phyloP scores from a whole-genome alignment of 345 rosid species.

The Lagerstroemia speciosa region DNA sequence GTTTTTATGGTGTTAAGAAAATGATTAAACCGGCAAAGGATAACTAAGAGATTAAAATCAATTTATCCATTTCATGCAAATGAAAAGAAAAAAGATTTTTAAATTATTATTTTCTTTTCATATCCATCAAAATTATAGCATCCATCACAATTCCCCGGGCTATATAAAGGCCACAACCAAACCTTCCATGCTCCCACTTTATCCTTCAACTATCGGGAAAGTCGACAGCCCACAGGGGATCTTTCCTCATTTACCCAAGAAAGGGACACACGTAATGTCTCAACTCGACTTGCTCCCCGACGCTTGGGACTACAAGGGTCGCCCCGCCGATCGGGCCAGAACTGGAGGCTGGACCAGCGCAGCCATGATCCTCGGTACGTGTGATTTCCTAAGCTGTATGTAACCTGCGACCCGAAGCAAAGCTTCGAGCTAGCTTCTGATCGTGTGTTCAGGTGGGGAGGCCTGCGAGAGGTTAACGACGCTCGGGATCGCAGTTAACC shows the following conservation, averaged over 20 bases:
- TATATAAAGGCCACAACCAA: background rate
- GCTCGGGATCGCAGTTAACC: conserved; percentile 65
- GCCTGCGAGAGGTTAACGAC: conserved; percentile 63
- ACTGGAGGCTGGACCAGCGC: conserved; percentile 68
- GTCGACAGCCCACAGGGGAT: background rate
- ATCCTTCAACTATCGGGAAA: background rate
- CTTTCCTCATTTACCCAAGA: background rate
- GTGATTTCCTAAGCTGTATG: background rate
- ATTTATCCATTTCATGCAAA: background rate
- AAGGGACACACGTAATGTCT: background rate
- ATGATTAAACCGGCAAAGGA: background rate
- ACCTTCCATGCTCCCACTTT: background rate
- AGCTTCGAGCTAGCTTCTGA: background rate
- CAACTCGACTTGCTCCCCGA: conserved; percentile 10
- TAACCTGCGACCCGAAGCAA: background rate
- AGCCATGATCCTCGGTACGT: conserved; percentile 52
- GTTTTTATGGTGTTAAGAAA: too few species aligned
- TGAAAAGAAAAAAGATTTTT: background rate
- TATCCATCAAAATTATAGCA: background rate
- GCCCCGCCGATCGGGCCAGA: conserved; percentile 48
- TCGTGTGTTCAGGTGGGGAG: conserved; percentile 36
- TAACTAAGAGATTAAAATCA: too few species aligned
- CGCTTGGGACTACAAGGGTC: conserved; percentile 47
- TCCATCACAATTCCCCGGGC: background rate
- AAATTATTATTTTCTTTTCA: background rate